A percentile compares a stretch with the other conserved stretches of the same genome.
Conservation (phyloP, 768 basidiomycete genomes). For the Pleurotus platypus region DNA sequence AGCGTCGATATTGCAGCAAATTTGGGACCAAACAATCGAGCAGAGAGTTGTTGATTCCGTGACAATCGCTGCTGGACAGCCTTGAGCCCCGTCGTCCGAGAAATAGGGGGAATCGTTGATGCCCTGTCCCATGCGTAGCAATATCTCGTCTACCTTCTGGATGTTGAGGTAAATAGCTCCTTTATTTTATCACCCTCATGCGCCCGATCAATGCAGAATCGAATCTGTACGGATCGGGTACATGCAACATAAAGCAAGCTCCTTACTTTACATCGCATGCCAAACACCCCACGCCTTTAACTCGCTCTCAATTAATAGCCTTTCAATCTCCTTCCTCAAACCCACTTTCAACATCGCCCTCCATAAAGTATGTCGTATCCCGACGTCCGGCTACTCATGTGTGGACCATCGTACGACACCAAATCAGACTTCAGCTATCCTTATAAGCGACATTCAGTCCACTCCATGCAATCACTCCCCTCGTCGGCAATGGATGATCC, state of each 20-base stretch:
- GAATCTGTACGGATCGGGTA: constrained; percentile 7
- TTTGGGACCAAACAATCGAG: too few relatives aligned
- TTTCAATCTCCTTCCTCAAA: constrained; percentile 3
- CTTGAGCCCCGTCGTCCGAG: not conserved
- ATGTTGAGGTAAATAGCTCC: constrained; percentile 7
- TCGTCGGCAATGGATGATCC: not conserved
- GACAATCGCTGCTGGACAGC: constrained; percentile 2
- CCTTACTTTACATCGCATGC: constrained; percentile 8
- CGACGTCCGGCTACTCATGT: not conserved
- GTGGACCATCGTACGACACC: not conserved
- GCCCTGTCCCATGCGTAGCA: not conserved
- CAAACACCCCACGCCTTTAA: constrained; percentile 9
- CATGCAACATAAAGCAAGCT: constrained; percentile 4
- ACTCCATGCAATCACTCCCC: not conserved
- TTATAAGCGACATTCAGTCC: not conserved
- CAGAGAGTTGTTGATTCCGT: not conserved
- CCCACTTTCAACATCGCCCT: not conserved
- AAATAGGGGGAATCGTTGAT: not conserved
- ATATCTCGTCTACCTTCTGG: not conserved
- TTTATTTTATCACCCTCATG: constrained; percentile 7
- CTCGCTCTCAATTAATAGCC: constrained; percentile 2
- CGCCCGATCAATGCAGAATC: constrained; percentile 5
- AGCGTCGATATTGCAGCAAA: not conserved
- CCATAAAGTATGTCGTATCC: constrained; percentile 5
- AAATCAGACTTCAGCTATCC: not conserved